Conservation (phyloP, 1,139 yeast genomes). For the Nakaseomyces delphensis region DNA sequence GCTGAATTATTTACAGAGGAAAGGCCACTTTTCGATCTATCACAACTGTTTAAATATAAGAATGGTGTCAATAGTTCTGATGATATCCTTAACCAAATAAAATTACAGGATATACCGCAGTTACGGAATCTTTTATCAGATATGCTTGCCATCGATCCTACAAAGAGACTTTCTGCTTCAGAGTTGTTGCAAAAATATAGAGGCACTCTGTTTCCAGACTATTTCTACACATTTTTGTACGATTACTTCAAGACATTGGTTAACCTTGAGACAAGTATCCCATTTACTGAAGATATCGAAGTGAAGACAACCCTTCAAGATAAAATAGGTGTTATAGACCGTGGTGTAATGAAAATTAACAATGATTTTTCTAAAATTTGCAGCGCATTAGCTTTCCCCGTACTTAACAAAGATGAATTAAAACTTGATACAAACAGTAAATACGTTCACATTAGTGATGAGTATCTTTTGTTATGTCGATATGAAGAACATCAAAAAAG, state of each 20-base stretch:
- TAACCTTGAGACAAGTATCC: slow-evolving; percentile 25
- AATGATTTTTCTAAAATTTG: slow-evolving; percentile 47
- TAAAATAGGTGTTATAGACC: slow-evolving; percentile 43
- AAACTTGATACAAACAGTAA: slow-evolving; percentile 8
- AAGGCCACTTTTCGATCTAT: slow-evolving; percentile 71
- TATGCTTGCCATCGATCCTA: slow-evolving; percentile 60
- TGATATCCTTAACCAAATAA: not conserved
- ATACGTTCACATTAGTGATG: not conserved
- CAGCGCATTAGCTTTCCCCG: slow-evolving; percentile 39
- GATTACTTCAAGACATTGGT: slow-evolving; percentile 48
- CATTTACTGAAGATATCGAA: slow-evolving; percentile 19
- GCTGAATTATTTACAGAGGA: slow-evolving; percentile 88
- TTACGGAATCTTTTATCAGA: slow-evolving; percentile 48
- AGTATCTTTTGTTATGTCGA: not conserved
- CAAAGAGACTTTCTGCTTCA: slow-evolving; percentile 46
- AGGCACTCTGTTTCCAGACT: slow-evolving; percentile 54
- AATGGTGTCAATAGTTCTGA: slow-evolving; percentile 60
- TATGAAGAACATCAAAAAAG: not conserved
- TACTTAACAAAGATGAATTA: slow-evolving; percentile 10
- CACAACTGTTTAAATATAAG: slow-evolving; percentile 78
- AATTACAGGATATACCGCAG: slow-evolving; percentile 13
- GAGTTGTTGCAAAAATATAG: slow-evolving; percentile 45
- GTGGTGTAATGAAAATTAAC: slow-evolving; percentile 50
- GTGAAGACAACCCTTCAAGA: slow-evolving; percentile 26
- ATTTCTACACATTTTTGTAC: slow-evolving; percentile 63